Percentiles rank a stretch among this genome's conserved stretches.
Conservation (phyloP, 345 rosid genomes). For the Lagerstroemia speciosa region DNA sequence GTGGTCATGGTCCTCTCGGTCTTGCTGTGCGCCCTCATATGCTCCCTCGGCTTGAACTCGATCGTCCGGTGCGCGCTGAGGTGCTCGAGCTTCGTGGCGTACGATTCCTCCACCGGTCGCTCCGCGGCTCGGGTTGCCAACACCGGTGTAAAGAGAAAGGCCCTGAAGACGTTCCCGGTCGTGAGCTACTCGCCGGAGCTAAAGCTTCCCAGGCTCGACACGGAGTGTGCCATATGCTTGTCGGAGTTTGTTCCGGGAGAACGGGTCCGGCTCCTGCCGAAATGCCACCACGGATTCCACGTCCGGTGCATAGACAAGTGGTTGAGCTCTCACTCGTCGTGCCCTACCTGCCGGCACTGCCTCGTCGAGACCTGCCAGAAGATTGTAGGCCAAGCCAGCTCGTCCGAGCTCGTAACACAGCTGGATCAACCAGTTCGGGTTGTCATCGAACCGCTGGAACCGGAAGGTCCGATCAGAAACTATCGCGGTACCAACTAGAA, state of each 20-base stretch:
- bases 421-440: neutral
- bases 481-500: neutral
- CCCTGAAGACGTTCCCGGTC: conserved; percentile 60
- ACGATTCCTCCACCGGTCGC: conserved; percentile 15
- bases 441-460: conserved; percentile 24
- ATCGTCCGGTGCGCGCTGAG: conserved; percentile 58
- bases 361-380: conserved; percentile 65
- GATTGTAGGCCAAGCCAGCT: conserved; percentile 21
- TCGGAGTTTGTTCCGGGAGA: conserved; percentile 55
- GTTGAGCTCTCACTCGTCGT: conserved; percentile 79
- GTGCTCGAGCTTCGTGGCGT: conserved; percentile 34
- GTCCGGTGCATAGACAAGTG: conserved; percentile 77
- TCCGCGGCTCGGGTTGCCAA: conserved; percentile 37
- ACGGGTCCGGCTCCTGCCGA: conserved; percentile 56
- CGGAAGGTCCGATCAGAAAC: conserved; percentile 12
- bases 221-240: conserved; percentile 73
- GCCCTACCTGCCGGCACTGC: conserved; percentile 90
- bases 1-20: conserved; percentile 72
- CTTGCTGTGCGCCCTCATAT: conserved; percentile 70
- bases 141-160: conserved; percentile 67
- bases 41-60: conserved; percentile 68
- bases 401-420: neutral
- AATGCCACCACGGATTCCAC: conserved; percentile 82
- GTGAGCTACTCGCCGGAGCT: conserved; percentile 45
- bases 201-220: conserved; percentile 43